Evolutionary conservation across 371 early-diverging fungal genomes (phyloP), one percentile per base, ranked within the genome.

Genomic region (Mucor velutinosus): DNA sequence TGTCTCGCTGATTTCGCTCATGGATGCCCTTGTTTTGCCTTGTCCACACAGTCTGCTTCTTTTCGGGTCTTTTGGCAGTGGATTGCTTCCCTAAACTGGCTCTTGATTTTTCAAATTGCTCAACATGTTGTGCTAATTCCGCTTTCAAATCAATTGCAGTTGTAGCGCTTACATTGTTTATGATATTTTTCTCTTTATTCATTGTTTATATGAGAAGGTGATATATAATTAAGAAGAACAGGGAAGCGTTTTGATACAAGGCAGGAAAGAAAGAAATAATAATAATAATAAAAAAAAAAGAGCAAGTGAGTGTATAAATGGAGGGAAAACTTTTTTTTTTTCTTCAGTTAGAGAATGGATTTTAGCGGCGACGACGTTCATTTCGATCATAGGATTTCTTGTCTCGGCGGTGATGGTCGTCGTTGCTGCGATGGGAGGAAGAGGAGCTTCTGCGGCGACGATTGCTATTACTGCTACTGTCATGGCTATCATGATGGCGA

Each of bases 1-100:
- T 58, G 59, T 75, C 73, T 63, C 67, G 78, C 41, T 63, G 32
- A 3, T 81, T 73, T 11, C 89, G 72, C 32, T 74, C 72, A 15
- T 74, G 60, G 0, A 90, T 74, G 5, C 89, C 90, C 72, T 86
- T 77, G 60, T 92, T 92, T 66, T 85, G 85, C 61, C 80, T 67
- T 60, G 82, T 74, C 86, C 86, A 86, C 32, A 85, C 75, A 7
- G 86, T 83, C 19, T 82, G 79, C 81, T 88, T 87, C 82, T 87
- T 61, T 45, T 70, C 58, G 12, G 65, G 74, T 33, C 61, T 67
- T 62, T 65, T 67, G 35, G 73, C 68, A 23, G 75, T 72, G 8
- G 62, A 67, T 62, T 76, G 76, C 39, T 81, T 78, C 1, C 79
- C 79, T 27, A 33, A 12, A 60, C 41, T 41, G 32, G 77, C 70